phyloP scores from a whole-genome alignment of 352 stramenopile genomes.

The Pythium pectinolyticum region DNA sequence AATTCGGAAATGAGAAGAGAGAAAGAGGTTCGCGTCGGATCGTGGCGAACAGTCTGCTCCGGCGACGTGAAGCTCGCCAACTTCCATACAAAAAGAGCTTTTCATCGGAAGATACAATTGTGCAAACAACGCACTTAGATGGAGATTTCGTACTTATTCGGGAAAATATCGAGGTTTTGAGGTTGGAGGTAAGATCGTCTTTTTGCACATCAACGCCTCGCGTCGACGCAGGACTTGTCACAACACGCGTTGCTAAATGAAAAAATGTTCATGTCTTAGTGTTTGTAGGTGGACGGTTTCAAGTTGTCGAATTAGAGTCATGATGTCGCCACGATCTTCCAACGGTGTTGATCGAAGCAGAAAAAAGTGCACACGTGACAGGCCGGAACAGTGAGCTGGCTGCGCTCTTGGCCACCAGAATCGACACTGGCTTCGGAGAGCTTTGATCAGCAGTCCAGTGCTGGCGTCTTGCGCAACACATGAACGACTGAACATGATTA shows the following conservation, averaged over 20 bases:
- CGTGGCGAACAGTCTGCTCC: background rate
- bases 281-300: conserved; percentile 11
- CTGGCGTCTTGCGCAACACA: background rate
- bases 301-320: conserved; percentile 11
- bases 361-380: conserved; percentile 21
- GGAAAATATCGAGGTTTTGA: conserved; percentile 18
- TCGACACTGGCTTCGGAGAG: background rate
- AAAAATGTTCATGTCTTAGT: background rate
- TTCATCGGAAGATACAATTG: conserved; percentile 20
- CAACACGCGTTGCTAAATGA: conserved; percentile 19
- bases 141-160: conserved; percentile 3
- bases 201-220: conserved; percentile 6
- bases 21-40: background rate
- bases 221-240: conserved; percentile 25
- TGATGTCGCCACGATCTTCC: conserved; percentile 7
- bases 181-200: conserved; percentile 8
- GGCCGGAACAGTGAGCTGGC: background rate
- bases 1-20: background rate
- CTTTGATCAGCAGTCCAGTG: background rate
- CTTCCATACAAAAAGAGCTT: conserved; percentile 6
- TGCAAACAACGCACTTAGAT: conserved; percentile 22
- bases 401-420: background rate
- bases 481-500: background rate
- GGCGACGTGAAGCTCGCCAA: conserved; percentile 3
- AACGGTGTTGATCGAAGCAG: conserved; percentile 19